phyloP scores from a whole-genome alignment of 2,329 filamentous ascomycete species.

The Acephala macrosclerotiorum region DNA sequence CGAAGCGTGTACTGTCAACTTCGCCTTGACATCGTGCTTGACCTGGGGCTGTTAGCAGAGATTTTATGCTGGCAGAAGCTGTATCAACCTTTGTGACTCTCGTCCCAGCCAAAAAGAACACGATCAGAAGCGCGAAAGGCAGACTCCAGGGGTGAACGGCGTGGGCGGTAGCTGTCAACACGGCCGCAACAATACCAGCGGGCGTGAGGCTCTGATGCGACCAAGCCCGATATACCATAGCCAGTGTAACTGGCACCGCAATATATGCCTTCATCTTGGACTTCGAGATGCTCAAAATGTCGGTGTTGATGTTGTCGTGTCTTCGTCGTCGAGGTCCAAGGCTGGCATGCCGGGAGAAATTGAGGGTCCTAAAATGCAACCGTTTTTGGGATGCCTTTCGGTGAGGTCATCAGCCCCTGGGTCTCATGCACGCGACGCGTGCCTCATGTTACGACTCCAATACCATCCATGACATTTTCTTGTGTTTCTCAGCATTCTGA shows the following conservation, averaged over 20 bases:
- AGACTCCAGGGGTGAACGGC: slow-evolving; percentile 92
- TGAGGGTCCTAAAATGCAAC: background rate
- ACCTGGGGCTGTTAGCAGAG: slow-evolving; percentile 58
- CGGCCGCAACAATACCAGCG: slow-evolving; percentile 74
- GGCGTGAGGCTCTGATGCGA: slow-evolving; percentile 81
- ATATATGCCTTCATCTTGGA: slow-evolving; percentile 62
- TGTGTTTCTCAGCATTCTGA: no score
- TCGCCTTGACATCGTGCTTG: slow-evolving; percentile 86
- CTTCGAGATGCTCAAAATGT: background rate
- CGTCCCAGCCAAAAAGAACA: slow-evolving; percentile 89
- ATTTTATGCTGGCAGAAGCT: background rate
- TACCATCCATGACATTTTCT: background rate
- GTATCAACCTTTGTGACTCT: slow-evolving; percentile 76
- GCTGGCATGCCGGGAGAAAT: background rate
- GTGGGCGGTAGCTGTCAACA: slow-evolving; percentile 78
- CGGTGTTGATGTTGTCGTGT: slow-evolving; percentile 5
- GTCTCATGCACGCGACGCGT: slow-evolving; percentile 4
- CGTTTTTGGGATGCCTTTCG: background rate
- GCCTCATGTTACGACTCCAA: background rate
- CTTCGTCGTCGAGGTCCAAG: background rate
- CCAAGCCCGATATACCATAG: slow-evolving; percentile 72
- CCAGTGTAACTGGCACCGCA: slow-evolving; percentile 63
- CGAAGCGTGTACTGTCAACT: slow-evolving; percentile 78
- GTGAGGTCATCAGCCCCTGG: slow-evolving; percentile 2
- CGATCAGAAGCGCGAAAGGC: slow-evolving; percentile 83